Evolutionary conservation across 2,329 filamentous ascomycete genomes (phyloP).

Genomic region (Talaromyces albobiverticillius): DNA sequence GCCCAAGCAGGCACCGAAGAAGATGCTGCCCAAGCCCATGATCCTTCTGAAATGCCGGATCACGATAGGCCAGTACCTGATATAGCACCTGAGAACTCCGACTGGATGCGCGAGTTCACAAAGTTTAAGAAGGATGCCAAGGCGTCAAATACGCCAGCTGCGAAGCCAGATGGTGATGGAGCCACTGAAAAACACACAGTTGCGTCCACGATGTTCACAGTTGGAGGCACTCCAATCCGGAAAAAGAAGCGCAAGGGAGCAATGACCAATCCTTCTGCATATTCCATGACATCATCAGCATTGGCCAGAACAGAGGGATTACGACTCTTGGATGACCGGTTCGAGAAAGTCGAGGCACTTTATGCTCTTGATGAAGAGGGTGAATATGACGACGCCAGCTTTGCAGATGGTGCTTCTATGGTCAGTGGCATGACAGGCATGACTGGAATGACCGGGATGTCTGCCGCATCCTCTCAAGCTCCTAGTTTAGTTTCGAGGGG

Average conservation of each 20-base stretch:
- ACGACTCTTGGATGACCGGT: conserved; percentile 79
- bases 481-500: conserved; percentile 47
- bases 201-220: conserved; percentile 49
- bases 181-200: conserved; percentile 37
- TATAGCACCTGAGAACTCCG: conserved; percentile 63
- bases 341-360: conserved; percentile 84
- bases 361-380: conserved; percentile 64
- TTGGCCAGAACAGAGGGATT: conserved; percentile 84
- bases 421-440: conserved; percentile 41
- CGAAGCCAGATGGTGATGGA: conserved; percentile 26
- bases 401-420: conserved; percentile 34
- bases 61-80: conserved; percentile 39
- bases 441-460: conserved; percentile 45
- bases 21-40: conserved; percentile 20
- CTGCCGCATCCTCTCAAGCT: conserved; percentile 62
- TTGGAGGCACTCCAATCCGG: conserved; percentile 63
- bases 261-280: conserved; percentile 78
- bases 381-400: conserved; percentile 51
- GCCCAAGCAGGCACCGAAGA: conserved; percentile 47
- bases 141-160: conserved; percentile 17
- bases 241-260: conserved; percentile 95
- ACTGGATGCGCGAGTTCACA: conserved; percentile 90
- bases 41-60: conserved; percentile 33
- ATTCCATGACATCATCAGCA: conserved; percentile 89
- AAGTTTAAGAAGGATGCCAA: conserved; percentile 83